phyloP scores from a whole-genome alignment of 2,329 filamentous ascomycete species.

The Penicillium paneum region DNA sequence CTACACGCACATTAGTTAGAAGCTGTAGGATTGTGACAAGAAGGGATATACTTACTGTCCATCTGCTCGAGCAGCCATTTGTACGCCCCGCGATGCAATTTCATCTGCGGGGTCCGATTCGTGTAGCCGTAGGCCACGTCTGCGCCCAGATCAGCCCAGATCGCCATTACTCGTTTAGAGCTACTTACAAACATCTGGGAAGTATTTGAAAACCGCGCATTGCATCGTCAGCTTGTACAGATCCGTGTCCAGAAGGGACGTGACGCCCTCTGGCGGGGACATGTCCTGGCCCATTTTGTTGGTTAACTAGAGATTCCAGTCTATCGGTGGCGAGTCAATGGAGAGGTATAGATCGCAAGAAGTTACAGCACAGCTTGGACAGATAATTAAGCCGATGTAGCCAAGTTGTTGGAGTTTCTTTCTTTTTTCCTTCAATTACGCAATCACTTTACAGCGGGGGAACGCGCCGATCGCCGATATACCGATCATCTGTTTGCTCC shows the following conservation, averaged over 20 bases:
- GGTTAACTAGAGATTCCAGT: constrained; percentile 5
- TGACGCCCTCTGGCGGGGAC: constrained; percentile 63
- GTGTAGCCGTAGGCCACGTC: constrained; percentile 91
- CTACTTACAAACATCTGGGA: constrained; percentile 61
- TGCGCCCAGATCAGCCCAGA: constrained; percentile 3
- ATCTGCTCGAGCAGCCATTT: constrained; percentile 83
- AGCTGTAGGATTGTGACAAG: not conserved
- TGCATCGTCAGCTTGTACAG: constrained; percentile 99
- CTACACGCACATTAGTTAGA: constrained; percentile 41
- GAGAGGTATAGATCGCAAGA: not conserved
- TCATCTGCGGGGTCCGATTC: constrained; percentile 92
- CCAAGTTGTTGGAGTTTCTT: not conserved
- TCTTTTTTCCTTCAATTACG: not conserved
- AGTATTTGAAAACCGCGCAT: constrained; percentile 91
- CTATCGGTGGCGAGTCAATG: not conserved
- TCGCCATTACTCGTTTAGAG: constrained; percentile 5
- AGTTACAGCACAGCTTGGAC: not conserved
- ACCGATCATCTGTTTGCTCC: constrained; percentile 4
- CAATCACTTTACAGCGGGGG: constrained; percentile 4
- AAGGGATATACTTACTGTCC: constrained; percentile 55
- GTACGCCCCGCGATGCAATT: constrained; percentile 77
- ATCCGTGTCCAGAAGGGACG: constrained; percentile 77
- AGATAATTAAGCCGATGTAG: not conserved
- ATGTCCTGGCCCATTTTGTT: constrained; percentile 30
- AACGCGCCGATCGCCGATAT: not conserved